Evolutionary conservation across 352 stramenopile species (phyloP), one percentile per base, ranked within the genome.

Genomic region (Pythium monospermum): DNA sequence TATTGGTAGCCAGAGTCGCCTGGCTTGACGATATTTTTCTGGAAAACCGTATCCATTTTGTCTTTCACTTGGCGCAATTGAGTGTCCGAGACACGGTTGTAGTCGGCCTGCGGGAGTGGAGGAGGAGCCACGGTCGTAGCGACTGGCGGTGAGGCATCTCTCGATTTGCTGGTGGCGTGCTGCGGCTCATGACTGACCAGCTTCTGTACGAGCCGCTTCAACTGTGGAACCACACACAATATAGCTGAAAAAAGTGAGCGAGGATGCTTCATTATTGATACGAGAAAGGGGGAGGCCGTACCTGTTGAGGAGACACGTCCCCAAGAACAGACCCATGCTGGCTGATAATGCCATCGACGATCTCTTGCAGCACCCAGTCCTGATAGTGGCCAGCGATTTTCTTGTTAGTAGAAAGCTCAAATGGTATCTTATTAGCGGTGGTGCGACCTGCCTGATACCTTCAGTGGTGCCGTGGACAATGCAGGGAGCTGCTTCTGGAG

Each of bases 21-120:
- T 6, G 81, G 78, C 1, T 66, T 67, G 28, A 85, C 33, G 22
- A 84, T 63, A 54, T 87, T 82, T 37, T 84, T 61, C 39, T 77
- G 56, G 33, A 88, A 91, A 12, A 85, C 68, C 1, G 70, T 47
- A 53, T 89, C 76, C 81, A 89, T 89, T 36, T 76, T 79, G 35
- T 74, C 58, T 37, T 89, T 88, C 6, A 81, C 76, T 30, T 83
- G 70, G 54, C 69, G 71, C 7, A 91, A 59, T 38, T 88, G 79
- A n/a, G 64, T 66, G 46, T 87, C 79, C 6, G 79, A 88, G 31
- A 91, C 79, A 36, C 68, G 69, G 33, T 91, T 91, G 68, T 91
- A 91, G 58, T 91, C 79, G 1, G 79, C 79, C 12, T 83, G 67
- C 1, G 79, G 79, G 18, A 91, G 49, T 8, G 42, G 35, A n/a